phyloP scores from a whole-genome alignment of 768 basidiomycete genomes.

The Crucibulum laeve region DNA sequence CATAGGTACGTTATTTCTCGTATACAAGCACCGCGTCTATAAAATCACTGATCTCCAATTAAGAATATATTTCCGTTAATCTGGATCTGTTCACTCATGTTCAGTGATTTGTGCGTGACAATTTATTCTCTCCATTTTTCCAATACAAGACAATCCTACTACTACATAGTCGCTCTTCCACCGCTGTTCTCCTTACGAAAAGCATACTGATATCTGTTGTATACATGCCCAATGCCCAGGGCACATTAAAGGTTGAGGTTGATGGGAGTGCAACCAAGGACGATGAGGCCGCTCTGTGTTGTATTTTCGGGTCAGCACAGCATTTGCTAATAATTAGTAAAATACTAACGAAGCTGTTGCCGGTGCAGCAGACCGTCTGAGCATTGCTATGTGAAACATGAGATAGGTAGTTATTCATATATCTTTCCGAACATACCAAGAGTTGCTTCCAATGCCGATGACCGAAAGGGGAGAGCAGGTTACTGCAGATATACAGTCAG shows the following conservation, averaged over 20 bases:
- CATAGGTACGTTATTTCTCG: too few relatives aligned
- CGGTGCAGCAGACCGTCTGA: constrained; percentile 18
- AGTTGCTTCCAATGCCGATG: constrained; percentile 11
- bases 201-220: neutral
- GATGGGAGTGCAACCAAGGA: constrained; percentile 15
- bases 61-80: too few relatives aligned
- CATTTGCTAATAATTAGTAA: neutral
- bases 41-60: too few relatives aligned
- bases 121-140: too few relatives aligned
- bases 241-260: constrained; percentile 12
- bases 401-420: neutral
- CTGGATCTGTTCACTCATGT: too few relatives aligned
- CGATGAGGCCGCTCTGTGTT: constrained; percentile 10
- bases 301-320: neutral
- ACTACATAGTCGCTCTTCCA: neutral
- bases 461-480: constrained; percentile 12
- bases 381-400: constrained; percentile 6
- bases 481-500: constrained; percentile 6
- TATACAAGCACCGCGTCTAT: too few relatives aligned
- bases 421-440: constrained; percentile 6
- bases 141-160: too few relatives aligned
- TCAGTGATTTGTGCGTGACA: too few relatives aligned
- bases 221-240: neutral
- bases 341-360: constrained; percentile 13
- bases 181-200: neutral